Evolutionary conservation across 306 rosid species (phyloP).

Genomic region (Vigna nakashimae): DNA sequence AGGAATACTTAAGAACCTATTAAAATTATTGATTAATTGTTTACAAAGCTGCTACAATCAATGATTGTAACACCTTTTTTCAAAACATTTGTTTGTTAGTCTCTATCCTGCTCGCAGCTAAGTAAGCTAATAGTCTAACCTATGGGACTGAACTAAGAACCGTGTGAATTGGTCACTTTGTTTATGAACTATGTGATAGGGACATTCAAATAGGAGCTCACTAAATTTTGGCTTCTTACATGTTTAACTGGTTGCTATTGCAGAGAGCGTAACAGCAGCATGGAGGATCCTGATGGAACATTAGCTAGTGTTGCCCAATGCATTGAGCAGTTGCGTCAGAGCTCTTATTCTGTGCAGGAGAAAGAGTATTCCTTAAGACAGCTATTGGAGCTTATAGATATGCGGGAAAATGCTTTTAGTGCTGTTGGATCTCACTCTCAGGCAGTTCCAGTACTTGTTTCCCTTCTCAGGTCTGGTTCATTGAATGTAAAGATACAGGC

Average conservation of each 20-base stretch:
- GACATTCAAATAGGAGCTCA: not conserved
- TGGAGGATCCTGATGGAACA: constrained; percentile 99
- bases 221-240: constrained; percentile 35
- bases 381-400: constrained; percentile 83
- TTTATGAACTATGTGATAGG: constrained; percentile 8
- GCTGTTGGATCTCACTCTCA: constrained; percentile 99
- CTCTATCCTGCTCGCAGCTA: constrained; percentile 36
- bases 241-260: constrained; percentile 53
- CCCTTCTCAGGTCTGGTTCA: constrained; percentile 97
- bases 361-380: constrained; percentile 91
- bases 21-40: constrained; percentile 33
- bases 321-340: constrained; percentile 96
- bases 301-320: constrained; percentile 99
- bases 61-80: constrained; percentile 23
- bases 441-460: constrained; percentile 99
- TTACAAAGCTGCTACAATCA: constrained; percentile 40
- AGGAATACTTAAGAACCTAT: constrained; percentile 6
- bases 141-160: constrained; percentile 16
- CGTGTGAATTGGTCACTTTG: constrained; percentile 38
- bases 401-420: constrained; percentile 95
- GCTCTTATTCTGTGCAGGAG: constrained; percentile 78
- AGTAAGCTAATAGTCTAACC: constrained; percentile 11
- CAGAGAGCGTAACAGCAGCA: constrained; percentile 89
- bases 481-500: constrained; percentile 95
- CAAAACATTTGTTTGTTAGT: constrained; percentile 22